Percentiles rank a stretch among this genome's conserved stretches.
These are phyloP conservation scores for Cystofilobasidium macerans DNA, from an alignment of 768 basidiomycete species.

Conservation along the genomic window DNA sequence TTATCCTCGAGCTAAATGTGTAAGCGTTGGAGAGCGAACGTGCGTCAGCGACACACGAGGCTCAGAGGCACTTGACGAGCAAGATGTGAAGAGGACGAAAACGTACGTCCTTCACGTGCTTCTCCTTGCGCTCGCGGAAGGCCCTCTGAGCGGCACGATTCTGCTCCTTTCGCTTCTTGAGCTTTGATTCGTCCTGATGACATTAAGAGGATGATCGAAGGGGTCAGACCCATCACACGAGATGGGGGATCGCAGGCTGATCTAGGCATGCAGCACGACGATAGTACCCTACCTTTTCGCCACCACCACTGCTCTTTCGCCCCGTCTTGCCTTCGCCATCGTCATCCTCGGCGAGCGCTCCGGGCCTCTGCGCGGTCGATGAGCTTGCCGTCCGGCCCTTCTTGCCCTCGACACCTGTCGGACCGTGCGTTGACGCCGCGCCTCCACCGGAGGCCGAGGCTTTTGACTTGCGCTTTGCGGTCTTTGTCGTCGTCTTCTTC, in stretches of 20 bases:
- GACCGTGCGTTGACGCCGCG: background rate
- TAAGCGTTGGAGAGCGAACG: background rate
- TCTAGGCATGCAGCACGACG: background rate
- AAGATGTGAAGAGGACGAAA: background rate
- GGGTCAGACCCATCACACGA: background rate
- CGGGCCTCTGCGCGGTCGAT: background rate
- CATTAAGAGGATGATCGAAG: background rate
- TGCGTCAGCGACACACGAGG: slow-evolving; percentile 13
- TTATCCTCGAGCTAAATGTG: slow-evolving; percentile 72
- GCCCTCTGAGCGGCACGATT: slow-evolving; percentile 91
- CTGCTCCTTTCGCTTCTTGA: slow-evolving; percentile 88
- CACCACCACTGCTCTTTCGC: no score
- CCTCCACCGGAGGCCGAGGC: background rate
- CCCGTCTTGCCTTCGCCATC: background rate
- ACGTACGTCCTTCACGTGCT: slow-evolving; percentile 89
- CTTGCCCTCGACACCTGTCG: slow-evolving; percentile 12
- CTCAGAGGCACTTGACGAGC: background rate
- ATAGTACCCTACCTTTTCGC: no score
- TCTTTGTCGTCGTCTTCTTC: background rate
- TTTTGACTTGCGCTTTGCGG: slow-evolving; percentile 18
- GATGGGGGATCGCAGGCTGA: background rate
- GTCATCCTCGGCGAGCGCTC: background rate
- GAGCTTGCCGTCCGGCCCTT: slow-evolving; percentile 15
- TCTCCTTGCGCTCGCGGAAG: slow-evolving; percentile 88
- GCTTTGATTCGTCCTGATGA: slow-evolving; percentile 55